Base-by-base conservation (phyloP, 177 flowering plant genomes). In the Vitis hybrid region DNA sequence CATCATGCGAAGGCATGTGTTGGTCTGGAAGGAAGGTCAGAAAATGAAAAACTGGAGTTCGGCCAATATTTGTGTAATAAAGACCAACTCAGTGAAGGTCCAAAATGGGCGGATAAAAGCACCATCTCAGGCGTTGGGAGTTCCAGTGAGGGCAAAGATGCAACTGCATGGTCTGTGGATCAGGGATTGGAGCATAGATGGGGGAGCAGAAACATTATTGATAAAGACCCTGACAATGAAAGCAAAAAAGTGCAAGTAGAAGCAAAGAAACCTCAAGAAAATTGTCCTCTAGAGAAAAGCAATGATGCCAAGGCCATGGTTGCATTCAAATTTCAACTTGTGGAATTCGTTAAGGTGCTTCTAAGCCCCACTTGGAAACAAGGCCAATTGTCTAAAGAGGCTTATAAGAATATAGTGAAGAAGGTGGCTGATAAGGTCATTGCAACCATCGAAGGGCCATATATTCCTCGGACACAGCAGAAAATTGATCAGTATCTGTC, bases 341-440 rank as follows among this genome's bases (percentile, higher is more conserved):
- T 84, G 12, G 95, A 88, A 71, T 84, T 79, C 71, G 91, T 90
- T 21, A 96, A 92, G 84, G 97, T 91, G 76, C 79, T 92, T 67
- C 72, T 96, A 35, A 93, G 92, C 78, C 98, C 97, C 2, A 72
- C 83, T n/a, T 96, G 99, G 98, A 96, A 88, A 81, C 97, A 91
- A 78, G 98, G 99, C 41, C 89, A 82, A 61, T 70, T 96, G 72
- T 84, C 82, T 73, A 91, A 86, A 82, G 99, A 93, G 20, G 93
- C 79, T 62, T 90, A 89, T 80, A 91, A 92, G 71, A 85, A 83
- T 50, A 85, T 96, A 21, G 97, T 93, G 74, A 96, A 94, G 84
- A 94, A 91, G 80, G 95, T 86, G 56, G 89, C 87, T 30, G 95
- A 91, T 58, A 93, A 93, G 73, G 93, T 96, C 57, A 85, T 84